phyloP scores from a whole-genome alignment of 768 basidiomycete species.

The Rubroboletus pulcherrimus region DNA sequence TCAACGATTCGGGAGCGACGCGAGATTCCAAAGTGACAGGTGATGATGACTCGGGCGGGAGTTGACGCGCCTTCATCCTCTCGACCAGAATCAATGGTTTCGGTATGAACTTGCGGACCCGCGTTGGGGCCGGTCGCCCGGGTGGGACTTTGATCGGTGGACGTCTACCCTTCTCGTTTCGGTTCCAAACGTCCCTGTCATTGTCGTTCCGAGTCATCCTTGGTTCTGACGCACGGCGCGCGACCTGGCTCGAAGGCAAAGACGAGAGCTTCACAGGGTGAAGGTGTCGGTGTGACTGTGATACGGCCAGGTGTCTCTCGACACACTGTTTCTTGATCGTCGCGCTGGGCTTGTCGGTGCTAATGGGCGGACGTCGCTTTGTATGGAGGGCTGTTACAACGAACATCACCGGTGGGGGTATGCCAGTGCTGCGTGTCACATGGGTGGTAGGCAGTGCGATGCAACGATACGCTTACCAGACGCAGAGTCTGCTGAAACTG shows the following conservation, averaged over 20 bases:
- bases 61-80: conserved; percentile 20
- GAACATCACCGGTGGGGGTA: conserved; percentile 16
- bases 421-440: conserved; percentile 13
- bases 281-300: background rate
- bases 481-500: background rate
- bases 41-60: background rate
- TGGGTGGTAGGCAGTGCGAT: conserved; percentile 6
- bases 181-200: background rate
- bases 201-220: conserved; percentile 5
- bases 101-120: conserved; percentile 20
- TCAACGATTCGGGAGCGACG: background rate
- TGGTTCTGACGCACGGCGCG: background rate
- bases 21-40: background rate
- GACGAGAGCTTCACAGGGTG: background rate
- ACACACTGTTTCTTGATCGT: background rate
- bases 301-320: background rate
- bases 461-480: conserved; percentile 9
- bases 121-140: background rate
- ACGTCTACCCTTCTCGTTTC: background rate
- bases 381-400: conserved; percentile 22
- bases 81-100: conserved; percentile 24
- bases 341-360: background rate
- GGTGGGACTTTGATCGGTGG: background rate
- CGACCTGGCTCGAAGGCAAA: background rate
- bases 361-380: conserved; percentile 14